Percentiles rank a stretch among this genome's conserved stretches.
phyloP scores from a whole-genome alignment of 2,329 filamentous ascomycete species.

The Cytospora piceicola region DNA sequence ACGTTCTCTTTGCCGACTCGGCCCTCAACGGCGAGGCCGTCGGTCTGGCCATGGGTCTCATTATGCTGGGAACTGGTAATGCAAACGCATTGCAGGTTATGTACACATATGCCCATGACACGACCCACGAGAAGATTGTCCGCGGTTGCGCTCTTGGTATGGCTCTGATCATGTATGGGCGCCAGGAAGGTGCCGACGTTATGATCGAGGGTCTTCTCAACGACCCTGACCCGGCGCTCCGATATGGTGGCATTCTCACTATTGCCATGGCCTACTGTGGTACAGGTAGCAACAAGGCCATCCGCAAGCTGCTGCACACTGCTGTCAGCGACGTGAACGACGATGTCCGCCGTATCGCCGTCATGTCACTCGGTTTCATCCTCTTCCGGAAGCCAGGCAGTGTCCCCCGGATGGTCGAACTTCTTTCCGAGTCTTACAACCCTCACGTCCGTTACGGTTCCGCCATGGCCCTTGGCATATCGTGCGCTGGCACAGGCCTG shows the following conservation, averaged over 20 bases:
- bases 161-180: slow-evolving; percentile 97
- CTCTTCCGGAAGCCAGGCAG: slow-evolving; percentile 97
- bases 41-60: slow-evolving; percentile 92
- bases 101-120: slow-evolving; percentile 97
- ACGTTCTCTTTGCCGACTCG: slow-evolving; percentile 88
- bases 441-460: slow-evolving; percentile 97
- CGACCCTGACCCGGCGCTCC: slow-evolving; percentile 89
- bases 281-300: slow-evolving; percentile 97
- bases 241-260: slow-evolving; percentile 99
- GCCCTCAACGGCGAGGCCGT: slow-evolving; percentile 97
- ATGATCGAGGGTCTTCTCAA: slow-evolving; percentile 91
- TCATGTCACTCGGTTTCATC: slow-evolving; percentile 98
- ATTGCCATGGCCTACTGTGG: slow-evolving; percentile 97
- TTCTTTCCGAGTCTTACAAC: slow-evolving; percentile 98
- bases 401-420: slow-evolving; percentile 97
- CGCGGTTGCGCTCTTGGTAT: slow-evolving; percentile 94
- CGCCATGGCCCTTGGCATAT: slow-evolving; percentile 97
- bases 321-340: slow-evolving; percentile 98
- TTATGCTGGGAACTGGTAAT: slow-evolving; percentile 98
- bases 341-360: slow-evolving; percentile 91
- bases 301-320: slow-evolving; percentile 91
- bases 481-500: slow-evolving; percentile 92
- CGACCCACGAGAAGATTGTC: slow-evolving; percentile 98
- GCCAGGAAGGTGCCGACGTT: slow-evolving; percentile 92
- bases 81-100: slow-evolving; percentile 92